Percentiles rank a stretch among this genome's conserved stretches.
phyloP scores from a whole-genome alignment of 2,329 filamentous ascomycete genomes.

The Beauveria brongniartii region DNA sequence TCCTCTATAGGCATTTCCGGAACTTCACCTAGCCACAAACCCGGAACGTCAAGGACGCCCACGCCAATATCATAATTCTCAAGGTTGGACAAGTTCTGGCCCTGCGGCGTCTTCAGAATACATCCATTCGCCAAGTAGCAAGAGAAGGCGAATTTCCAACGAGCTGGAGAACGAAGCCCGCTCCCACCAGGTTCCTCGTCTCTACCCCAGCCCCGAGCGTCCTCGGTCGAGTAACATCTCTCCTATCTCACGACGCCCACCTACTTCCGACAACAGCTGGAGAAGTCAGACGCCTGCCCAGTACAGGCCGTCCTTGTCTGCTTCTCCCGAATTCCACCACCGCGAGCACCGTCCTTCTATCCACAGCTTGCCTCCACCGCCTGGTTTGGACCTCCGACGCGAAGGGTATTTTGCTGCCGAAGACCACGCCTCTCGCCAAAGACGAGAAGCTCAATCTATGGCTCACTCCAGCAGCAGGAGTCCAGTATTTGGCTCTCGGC shows the following conservation, averaged over 20 bases:
- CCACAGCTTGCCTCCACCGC: slow-evolving; percentile 30
- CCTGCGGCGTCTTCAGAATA: slow-evolving; percentile 37
- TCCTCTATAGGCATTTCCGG: slow-evolving; percentile 35
- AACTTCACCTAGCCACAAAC: slow-evolving; percentile 29
- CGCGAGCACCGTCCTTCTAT: slow-evolving; percentile 29
- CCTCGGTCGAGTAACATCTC: slow-evolving; percentile 27
- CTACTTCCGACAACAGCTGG: slow-evolving; percentile 4
- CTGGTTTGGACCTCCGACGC: slow-evolving; percentile 29
- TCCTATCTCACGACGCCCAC: slow-evolving; percentile 19
- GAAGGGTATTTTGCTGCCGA: slow-evolving; percentile 18
- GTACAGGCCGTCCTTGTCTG: slow-evolving; percentile 16
- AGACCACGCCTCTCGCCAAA: slow-evolving; percentile 17
- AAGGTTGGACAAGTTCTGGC: slow-evolving; percentile 22
- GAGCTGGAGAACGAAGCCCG: slow-evolving; percentile 32
- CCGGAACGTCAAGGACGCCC: slow-evolving; percentile 23
- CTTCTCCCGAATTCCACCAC: not conserved
- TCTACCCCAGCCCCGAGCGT: slow-evolving; percentile 32
- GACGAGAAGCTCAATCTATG: not conserved
- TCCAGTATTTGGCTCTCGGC: slow-evolving; percentile 23
- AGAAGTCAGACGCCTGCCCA: slow-evolving; percentile 3
- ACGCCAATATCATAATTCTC: slow-evolving; percentile 25
- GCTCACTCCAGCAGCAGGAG: not conserved
- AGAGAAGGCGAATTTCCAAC: slow-evolving; percentile 37
- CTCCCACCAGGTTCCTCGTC: slow-evolving; percentile 37
- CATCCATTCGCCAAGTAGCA: slow-evolving; percentile 41